A percentile compares a stretch with the other conserved stretches of the same genome.
Evolutionary conservation across 129 eudicot species (phyloP).

Genomic region (Smallanthus sonchifolius): DNA sequence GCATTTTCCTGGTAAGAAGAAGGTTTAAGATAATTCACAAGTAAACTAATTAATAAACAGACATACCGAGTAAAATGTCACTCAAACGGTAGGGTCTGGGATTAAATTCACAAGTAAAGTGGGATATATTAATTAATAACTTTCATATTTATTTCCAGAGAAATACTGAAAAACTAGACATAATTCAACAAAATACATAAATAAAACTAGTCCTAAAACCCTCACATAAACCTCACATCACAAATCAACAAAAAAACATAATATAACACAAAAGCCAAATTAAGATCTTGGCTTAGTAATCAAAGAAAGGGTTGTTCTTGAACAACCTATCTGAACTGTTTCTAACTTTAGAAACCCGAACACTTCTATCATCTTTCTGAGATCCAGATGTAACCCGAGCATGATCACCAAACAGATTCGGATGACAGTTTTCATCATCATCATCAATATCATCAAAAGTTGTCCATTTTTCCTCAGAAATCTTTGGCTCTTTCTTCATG

Average conservation of each 20-base stretch:
- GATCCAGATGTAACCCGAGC: conserved; percentile 19
- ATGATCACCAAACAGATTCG: conserved; percentile 57
- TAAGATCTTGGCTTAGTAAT: conserved; percentile 35
- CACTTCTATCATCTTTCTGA: conserved; percentile 27
- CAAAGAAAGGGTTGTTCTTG: conserved; percentile 73
- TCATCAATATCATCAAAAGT: conserved; percentile 62
- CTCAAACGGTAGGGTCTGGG: no score
- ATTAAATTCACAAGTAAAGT: background rate
- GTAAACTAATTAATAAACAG: no score
- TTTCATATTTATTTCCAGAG: conserved; percentile 26
- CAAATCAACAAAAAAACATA: conserved; percentile 22
- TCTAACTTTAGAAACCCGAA: conserved; percentile 30
- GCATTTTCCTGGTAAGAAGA: no score
- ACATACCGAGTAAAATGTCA: no score
- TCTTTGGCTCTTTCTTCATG: conserved; percentile 30
- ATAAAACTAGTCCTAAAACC: conserved; percentile 3
- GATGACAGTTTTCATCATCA: conserved; percentile 72
- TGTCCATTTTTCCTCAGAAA: conserved; percentile 56
- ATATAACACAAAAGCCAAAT: conserved; percentile 22
- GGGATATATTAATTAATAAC: background rate
- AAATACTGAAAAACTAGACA: conserved; percentile 7
- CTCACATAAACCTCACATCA: conserved; percentile 7
- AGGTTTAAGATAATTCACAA: no score
- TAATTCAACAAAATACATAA: conserved; percentile 11
- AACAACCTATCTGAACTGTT: conserved; percentile 57